Conservation (phyloP, 495 filamentous ascomycete species). For the Bryoglossum gracile region DNA sequence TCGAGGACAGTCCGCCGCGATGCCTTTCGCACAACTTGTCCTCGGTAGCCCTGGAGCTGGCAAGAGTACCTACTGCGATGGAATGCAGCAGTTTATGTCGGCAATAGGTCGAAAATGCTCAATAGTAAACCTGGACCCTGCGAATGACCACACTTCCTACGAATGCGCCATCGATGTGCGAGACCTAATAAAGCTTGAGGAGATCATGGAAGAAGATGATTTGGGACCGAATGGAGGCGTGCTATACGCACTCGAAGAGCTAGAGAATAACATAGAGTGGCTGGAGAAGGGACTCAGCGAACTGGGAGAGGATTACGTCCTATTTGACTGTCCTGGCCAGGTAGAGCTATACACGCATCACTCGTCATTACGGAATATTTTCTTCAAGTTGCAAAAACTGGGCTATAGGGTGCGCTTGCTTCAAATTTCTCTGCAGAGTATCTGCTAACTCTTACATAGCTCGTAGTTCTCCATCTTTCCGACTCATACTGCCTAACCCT, state of each 20-base stretch:
- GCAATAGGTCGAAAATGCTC: conserved; percentile 93
- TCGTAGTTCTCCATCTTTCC: conserved; percentile 83
- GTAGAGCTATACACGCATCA: conserved; percentile 97
- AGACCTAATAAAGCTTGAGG: conserved; percentile 78
- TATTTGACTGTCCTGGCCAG: conserved; percentile 96
- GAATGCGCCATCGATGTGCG: conserved; percentile 87
- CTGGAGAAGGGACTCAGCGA: conserved; percentile 69
- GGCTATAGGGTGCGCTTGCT: conserved; percentile 71
- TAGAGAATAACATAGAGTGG: conserved; percentile 90
- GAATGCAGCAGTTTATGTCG: conserved; percentile 95
- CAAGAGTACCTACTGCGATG: conserved; percentile 97
- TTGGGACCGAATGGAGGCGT: conserved; percentile 90
- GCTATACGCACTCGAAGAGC: conserved; percentile 88
- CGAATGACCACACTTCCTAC: conserved; percentile 79
- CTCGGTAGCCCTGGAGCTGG: conserved; percentile 90
- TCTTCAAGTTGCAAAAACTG: conserved; percentile 81
- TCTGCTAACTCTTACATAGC: conserved; percentile 41
- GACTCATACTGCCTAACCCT: conserved; percentile 88
- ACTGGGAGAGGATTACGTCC: conserved; percentile 80
- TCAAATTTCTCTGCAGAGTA: conserved; percentile 1
- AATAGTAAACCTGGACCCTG: conserved; percentile 92
- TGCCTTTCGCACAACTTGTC: conserved; percentile 50
- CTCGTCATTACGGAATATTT: conserved; percentile 79
- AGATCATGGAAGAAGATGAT: conserved; percentile 88
- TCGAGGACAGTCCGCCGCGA: not conserved